Percentiles rank a stretch among this genome's conserved stretches.
These are phyloP conservation scores for Irpex rosettiformis DNA, from an alignment of 1,284 basidiomycete species.

Conservation along the genomic window DNA sequence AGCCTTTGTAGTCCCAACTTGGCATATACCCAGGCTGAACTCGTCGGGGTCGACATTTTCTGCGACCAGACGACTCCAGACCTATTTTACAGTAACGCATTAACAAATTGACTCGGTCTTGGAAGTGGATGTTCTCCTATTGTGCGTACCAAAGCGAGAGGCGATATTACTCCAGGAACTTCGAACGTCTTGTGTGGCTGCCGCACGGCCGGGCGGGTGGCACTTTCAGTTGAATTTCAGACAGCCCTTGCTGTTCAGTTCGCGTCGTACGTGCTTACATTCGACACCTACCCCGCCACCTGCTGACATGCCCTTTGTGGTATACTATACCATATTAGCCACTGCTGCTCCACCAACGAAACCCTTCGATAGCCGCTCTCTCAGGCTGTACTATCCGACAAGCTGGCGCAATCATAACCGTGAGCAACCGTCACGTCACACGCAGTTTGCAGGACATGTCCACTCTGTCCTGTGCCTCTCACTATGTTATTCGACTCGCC, in stretches of 20 bases:
- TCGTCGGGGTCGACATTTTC: background rate
- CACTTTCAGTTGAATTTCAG: background rate
- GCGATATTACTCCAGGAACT: conserved; percentile 17
- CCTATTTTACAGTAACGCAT: background rate
- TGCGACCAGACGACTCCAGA: background rate
- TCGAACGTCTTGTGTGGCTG: background rate
- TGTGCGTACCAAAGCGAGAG: background rate
- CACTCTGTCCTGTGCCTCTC: background rate
- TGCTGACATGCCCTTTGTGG: conserved; percentile 5
- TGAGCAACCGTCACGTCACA: background rate
- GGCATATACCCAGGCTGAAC: background rate
- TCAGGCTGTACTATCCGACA: background rate
- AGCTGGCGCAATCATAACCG: background rate
- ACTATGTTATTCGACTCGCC: background rate
- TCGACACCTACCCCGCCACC: background rate
- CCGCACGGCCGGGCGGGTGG: background rate
- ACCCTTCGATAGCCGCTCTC: background rate
- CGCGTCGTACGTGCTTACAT: background rate
- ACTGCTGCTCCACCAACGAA: background rate
- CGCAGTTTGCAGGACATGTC: background rate
- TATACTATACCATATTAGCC: background rate
- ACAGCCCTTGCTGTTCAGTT: background rate
- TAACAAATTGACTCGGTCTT: conserved; percentile 4
- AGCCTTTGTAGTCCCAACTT: background rate
- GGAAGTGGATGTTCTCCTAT: background rate